phyloP scores from a whole-genome alignment of 2,329 filamentous ascomycete genomes.

The Pseudogymnoascus sp. region DNA sequence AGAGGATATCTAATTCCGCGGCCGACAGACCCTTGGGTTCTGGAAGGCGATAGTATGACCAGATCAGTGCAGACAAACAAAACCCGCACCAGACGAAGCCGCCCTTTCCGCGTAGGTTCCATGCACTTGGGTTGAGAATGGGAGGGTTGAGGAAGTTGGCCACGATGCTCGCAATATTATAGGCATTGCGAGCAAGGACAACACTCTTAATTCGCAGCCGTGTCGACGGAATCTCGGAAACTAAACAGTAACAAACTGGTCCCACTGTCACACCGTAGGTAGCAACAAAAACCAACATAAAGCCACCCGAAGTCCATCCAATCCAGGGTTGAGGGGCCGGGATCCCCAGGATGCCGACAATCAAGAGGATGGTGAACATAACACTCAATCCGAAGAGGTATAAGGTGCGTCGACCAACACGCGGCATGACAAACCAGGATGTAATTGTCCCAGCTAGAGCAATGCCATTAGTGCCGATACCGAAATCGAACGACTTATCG shows the following conservation, averaged over 20 bases:
- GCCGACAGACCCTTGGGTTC: conserved; percentile 35
- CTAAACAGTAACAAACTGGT: conserved; percentile 8
- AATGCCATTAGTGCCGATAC: conserved; percentile 31
- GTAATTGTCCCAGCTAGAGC: conserved; percentile 33
- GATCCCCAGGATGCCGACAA: conserved; percentile 20
- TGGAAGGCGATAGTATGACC: conserved; percentile 34
- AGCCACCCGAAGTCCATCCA: conserved; percentile 19
- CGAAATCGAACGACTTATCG: conserved; percentile 32
- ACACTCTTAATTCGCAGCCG: neutral
- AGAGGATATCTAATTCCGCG: conserved; percentile 36
- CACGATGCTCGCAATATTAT: neutral
- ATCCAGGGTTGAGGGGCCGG: conserved; percentile 16
- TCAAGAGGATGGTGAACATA: conserved; percentile 12
- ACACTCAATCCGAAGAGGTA: conserved; percentile 25
- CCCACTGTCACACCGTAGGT: neutral
- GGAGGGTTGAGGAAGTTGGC: conserved; percentile 13
- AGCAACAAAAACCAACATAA: neutral
- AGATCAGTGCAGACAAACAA: conserved; percentile 30
- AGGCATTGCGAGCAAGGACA: neutral
- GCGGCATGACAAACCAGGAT: conserved; percentile 40
- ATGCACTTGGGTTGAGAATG: conserved; percentile 12
- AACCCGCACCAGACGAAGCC: conserved; percentile 33
- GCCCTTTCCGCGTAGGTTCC: conserved; percentile 29
- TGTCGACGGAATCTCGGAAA: neutral
- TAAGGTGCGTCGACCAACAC: conserved; percentile 55